Base-by-base conservation (phyloP, 208 protist genomes). In the Crithidia mellificae region DNA sequence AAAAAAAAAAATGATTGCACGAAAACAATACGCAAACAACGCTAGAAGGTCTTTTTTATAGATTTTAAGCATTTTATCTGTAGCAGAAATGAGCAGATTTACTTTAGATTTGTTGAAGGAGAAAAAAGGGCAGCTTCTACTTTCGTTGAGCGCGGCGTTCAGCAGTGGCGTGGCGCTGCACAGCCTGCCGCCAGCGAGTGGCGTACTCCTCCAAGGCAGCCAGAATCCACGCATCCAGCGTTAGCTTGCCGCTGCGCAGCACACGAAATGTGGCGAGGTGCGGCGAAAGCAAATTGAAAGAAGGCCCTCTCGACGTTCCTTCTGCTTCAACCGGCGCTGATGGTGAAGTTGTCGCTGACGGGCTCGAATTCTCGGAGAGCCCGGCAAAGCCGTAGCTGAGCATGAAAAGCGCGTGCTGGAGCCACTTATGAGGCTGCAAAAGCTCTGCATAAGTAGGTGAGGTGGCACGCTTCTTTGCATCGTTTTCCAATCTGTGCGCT, bases 321-420 rank as follows among this genome's bases (percentile, higher is more conserved):
- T 29, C 41, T 5, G 2, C 44, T 29, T 25, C 44, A 2, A 30
- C 27, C n/a, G n/a, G 0, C 30, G 46, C 29, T 32, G 30, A 38
- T 38, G 34, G 34, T 12, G 34, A 12, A 11, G 34, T 11, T 5
- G 34, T 11, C 5, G 41, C 39, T 7, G n/a, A 9, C 0, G 0
- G 6, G 55, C 22, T 27, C 14, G 8, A 9, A 14, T 17, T 29
- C 53, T 36, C 56, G 8, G 36, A 7, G 3, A 39, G 25, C 5
- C 58, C 61, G 2, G 65, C 44, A 14, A 54, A 27, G 17, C 66
- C 77, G 44, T 78, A 71, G 46, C 66, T 63, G 36, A 85, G 53
- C n/a, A 89, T 68, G 57, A 89, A 85, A 0, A 81, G 62, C 24
- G 76, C 39, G 63, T 89, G 83, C 11, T 66, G 72, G n/a, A 84